Evolutionary conservation across 805 yeast species (phyloP), one percentile per base, ranked within the genome.

Genomic region (Jamesozyma gamospora): DNA sequence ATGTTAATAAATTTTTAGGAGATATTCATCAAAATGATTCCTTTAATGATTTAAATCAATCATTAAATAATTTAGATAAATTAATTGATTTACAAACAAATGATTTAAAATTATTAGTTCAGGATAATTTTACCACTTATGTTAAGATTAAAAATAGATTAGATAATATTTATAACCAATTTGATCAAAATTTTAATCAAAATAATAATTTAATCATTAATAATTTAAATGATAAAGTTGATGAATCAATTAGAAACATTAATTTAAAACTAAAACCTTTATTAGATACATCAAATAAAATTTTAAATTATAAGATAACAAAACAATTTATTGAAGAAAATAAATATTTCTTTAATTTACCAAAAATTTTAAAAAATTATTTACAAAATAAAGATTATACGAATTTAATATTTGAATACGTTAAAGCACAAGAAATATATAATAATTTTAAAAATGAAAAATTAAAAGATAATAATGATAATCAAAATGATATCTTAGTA

Each of bases 61-160:
- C 80, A 1, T 62, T 79, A 40, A 69, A 64, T 27, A 62, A 55
- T 37, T 57, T 80, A 36, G 79, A 77, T 41, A 46, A 53, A 18
- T 67, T 74, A 16, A 68, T 80, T 26, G 63, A 67, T 6, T 58
- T 66, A 2, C 73, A 73, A 46, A 71, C 76, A 29, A 64, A 67
- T 8, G 71, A 71, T 15, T 56, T 79, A 49, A 70, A 72, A 41
- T 50, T 54, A 13, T 56, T 78, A 32, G 75, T 80, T 13, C 75
- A 75, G 46, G 60, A 67, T 12, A 83, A 82, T 51, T 79, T 76
- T 48, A 71, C 74, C 39, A 68, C 71, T 47, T 81, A 79, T 46
- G 83, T 82, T 26, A 72, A 71, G 45, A 69, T 79, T 21, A 82
- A 82, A 51, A 72, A 79, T 18, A 65, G 74, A 3, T 60, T 82